These are phyloP conservation scores for Asterochloris sp. DNA, from an alignment of 139 green algal species.

Conservation along the genomic window DNA sequence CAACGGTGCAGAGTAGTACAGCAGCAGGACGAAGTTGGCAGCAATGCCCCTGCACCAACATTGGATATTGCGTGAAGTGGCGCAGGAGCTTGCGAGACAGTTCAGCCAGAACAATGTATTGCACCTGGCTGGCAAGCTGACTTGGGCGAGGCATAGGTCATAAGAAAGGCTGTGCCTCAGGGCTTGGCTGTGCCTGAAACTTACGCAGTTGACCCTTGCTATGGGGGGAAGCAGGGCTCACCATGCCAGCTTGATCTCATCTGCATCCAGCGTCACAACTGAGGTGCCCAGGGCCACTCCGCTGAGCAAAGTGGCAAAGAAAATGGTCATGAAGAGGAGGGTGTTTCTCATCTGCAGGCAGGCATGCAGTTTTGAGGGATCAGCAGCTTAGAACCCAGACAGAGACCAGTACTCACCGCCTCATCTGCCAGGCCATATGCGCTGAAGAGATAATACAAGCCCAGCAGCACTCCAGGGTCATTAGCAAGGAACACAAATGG, in stretches of 20 bases:
- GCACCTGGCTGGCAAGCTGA: no score
- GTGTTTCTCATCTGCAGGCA: no score
- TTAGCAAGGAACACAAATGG: slow-evolving; percentile 45
- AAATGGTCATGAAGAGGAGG: background rate
- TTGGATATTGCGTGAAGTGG: background rate
- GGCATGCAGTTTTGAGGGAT: no score
- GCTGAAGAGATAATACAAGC: slow-evolving; percentile 44
- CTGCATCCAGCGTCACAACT: no score
- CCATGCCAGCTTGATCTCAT: no score
- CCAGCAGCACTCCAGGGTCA: slow-evolving; percentile 35
- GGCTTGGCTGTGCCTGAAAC: no score
- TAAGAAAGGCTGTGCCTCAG: no score
- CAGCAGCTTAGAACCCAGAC: no score
- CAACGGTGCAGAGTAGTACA: slow-evolving; percentile 65
- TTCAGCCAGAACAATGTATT: no score
- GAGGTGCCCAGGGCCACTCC: background rate
- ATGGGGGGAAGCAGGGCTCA: no score
- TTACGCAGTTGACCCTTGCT: no score
- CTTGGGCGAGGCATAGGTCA: no score
- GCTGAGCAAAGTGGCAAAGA: background rate
- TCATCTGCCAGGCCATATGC: slow-evolving; percentile 42
- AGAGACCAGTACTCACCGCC: slow-evolving; percentile 22
- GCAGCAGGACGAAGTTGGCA: slow-evolving; percentile 47
- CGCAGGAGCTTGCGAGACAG: background rate
- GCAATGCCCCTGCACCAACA: slow-evolving; percentile 34